A percentile compares a stretch with the other conserved stretches of the same genome.
phyloP scores from a whole-genome alignment of 495 filamentous ascomycete genomes.

The Neurospora cerealis region DNA sequence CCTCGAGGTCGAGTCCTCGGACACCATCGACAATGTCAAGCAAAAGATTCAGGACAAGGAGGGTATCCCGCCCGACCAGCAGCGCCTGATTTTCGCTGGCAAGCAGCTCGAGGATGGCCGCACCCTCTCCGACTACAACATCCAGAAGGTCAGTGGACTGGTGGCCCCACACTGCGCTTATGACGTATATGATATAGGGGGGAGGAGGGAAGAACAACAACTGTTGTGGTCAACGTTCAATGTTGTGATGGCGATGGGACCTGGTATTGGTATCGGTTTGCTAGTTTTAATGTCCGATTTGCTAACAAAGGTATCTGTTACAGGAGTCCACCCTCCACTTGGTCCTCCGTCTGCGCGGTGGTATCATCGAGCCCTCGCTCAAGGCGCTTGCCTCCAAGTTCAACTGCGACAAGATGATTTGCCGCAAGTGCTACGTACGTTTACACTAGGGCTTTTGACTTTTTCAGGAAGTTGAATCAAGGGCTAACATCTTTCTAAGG shows the following conservation, averaged over 20 bases:
- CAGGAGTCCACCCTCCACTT: constrained; percentile 98
- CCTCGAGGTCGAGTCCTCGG: constrained; percentile 96
- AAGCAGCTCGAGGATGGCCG: constrained; percentile 99
- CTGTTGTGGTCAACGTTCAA: too few species aligned
- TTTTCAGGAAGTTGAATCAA: background rate
- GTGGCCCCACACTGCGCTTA: background rate
- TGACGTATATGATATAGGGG: background rate
- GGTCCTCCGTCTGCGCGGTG: constrained; percentile 97
- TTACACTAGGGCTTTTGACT: background rate
- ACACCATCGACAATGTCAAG: constrained; percentile 99
- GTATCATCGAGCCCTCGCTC: constrained; percentile 97
- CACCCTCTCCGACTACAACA: constrained; percentile 98
- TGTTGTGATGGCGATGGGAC: background rate
- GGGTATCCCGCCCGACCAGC: constrained; percentile 97
- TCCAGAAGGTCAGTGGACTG: constrained; percentile 77
- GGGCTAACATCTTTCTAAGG: constrained; percentile 42
- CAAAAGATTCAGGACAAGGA: constrained; percentile 99
- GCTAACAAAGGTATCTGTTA: constrained; percentile 11
- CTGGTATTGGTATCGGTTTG: background rate
- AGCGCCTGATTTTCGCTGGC: constrained; percentile 98
- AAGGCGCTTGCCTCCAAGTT: constrained; percentile 98
- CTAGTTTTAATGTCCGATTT: background rate
- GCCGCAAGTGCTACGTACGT: constrained; percentile 98
- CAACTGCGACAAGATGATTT: constrained; percentile 99
- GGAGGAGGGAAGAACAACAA: background rate